Conservation (phyloP, 1,139 yeast species). For the Diutina sp. region DNA sequence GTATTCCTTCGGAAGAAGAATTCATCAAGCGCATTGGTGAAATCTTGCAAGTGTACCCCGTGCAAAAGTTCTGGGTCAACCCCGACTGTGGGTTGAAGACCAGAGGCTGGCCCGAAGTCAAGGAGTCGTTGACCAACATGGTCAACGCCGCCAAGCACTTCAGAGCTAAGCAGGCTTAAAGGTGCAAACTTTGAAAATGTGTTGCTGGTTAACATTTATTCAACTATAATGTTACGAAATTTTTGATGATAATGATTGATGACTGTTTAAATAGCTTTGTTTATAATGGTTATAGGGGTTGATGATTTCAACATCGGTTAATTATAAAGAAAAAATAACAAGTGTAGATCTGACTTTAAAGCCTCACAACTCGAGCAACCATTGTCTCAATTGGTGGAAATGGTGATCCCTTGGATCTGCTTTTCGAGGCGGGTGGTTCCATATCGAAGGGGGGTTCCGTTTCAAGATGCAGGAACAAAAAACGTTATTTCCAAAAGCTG, state of each 20-base stretch:
- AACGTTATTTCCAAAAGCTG: no score
- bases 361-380: no score
- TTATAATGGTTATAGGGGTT: conserved; percentile 11
- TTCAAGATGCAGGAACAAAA: no score
- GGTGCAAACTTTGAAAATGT: conserved; percentile 2
- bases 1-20: conserved; percentile 96
- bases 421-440: no score
- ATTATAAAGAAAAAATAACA: not conserved
- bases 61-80: conserved; percentile 98
- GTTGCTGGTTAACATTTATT: conserved; percentile 36
- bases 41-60: conserved; percentile 93
- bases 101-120: conserved; percentile 89
- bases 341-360: not conserved
- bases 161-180: conserved; percentile 46
- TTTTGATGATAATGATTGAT: conserved; percentile 11
- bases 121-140: conserved; percentile 86
- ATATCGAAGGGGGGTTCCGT: no score
- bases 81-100: conserved; percentile 99
- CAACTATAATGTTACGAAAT: conserved; percentile 23
- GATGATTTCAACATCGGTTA: conserved; percentile 43
- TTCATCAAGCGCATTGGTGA: conserved; percentile 87
- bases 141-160: conserved; percentile 95
- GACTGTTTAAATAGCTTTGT: conserved; percentile 10
- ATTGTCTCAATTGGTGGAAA: no score
- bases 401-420: no score